Conservation (phyloP, 1,284 basidiomycete species). For the Polyporus tsugae region DNA sequence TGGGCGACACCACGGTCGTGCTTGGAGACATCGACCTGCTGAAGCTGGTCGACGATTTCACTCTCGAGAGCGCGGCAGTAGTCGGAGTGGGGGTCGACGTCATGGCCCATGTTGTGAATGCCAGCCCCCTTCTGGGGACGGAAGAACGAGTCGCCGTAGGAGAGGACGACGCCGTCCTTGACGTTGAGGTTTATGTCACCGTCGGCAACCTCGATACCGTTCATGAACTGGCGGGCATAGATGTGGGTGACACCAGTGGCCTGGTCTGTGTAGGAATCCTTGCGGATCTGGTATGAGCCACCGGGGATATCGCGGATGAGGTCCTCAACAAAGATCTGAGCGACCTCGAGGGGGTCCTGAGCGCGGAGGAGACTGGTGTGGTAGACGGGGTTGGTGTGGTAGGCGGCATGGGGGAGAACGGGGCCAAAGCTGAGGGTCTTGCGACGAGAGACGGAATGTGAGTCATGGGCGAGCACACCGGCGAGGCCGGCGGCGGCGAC, state of each 20-base stretch:
- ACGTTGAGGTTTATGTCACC: constrained; percentile 93
- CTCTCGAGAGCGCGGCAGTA: constrained; percentile 61
- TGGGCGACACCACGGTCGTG: constrained; percentile 41
- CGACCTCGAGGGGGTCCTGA: constrained; percentile 65
- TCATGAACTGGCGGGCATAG: constrained; percentile 83
- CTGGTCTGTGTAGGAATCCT: constrained; percentile 88
- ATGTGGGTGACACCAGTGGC: constrained; percentile 87
- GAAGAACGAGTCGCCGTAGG: constrained; percentile 86
- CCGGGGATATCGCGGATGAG: constrained; percentile 50
- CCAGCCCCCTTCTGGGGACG: constrained; percentile 51
- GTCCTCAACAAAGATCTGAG: constrained; percentile 64
- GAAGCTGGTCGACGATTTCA: constrained; percentile 45
- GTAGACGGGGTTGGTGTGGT: constrained; percentile 60
- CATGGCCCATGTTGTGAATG: constrained; percentile 46
- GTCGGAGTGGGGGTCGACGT: constrained; percentile 59
- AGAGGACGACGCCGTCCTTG: constrained; percentile 81
- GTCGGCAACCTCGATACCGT: constrained; percentile 87
- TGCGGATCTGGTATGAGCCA: constrained; percentile 65
- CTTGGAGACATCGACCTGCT: constrained; percentile 28
- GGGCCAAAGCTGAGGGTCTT: constrained; percentile 88
- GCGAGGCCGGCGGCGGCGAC: constrained; percentile 43
- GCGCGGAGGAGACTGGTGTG: constrained; percentile 49
- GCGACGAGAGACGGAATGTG: constrained; percentile 51
- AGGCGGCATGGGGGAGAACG: constrained; percentile 74
- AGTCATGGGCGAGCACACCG: constrained; percentile 38